These are phyloP conservation scores for Panellus pusillus DNA, from an alignment of 768 basidiomycete genomes.

Conservation along the genomic window DNA sequence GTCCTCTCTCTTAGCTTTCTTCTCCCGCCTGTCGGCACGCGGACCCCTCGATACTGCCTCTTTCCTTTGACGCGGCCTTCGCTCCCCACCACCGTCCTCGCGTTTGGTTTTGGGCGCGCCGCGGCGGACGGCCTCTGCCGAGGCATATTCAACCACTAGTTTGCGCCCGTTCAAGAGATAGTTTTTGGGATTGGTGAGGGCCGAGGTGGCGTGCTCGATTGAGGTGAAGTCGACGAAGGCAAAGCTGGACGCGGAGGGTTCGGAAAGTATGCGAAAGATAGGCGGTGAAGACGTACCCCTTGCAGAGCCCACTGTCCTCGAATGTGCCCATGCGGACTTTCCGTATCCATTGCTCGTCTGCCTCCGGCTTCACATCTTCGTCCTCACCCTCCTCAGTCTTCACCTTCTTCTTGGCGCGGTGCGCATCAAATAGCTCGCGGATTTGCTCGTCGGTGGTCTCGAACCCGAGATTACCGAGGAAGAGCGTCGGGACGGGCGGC, in stretches of 20 bases:
- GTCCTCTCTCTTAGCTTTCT: background rate
- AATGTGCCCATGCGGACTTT: slow-evolving; percentile 95
- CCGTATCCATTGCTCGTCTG: slow-evolving; percentile 53
- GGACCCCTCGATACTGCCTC: slow-evolving; percentile 17
- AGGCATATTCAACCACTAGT: slow-evolving; percentile 88
- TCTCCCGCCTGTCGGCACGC: slow-evolving; percentile 17
- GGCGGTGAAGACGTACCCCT: slow-evolving; percentile 64
- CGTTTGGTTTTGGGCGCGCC: slow-evolving; percentile 53
- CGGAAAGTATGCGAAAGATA: background rate
- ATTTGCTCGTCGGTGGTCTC: slow-evolving; percentile 82
- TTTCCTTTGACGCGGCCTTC: slow-evolving; percentile 10
- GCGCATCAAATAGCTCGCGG: slow-evolving; percentile 70
- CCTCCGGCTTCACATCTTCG: slow-evolving; percentile 30
- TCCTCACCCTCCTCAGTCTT: slow-evolving; percentile 33
- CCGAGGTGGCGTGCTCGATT: slow-evolving; percentile 75
- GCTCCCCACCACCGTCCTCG: slow-evolving; percentile 19
- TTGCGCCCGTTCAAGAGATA: slow-evolving; percentile 81
- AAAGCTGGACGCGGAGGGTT: slow-evolving; percentile 53
- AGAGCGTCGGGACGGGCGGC: slow-evolving; percentile 80
- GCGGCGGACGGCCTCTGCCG: slow-evolving; percentile 82
- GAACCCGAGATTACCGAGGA: slow-evolving; percentile 92
- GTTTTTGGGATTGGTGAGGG: slow-evolving; percentile 81
- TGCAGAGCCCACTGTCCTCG: slow-evolving; percentile 92
- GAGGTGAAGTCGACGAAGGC: slow-evolving; percentile 91
- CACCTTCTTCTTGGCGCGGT: slow-evolving; percentile 41